Evolutionary conservation across 2,329 filamentous ascomycete species (phyloP), one percentile per base, ranked within the genome.

Genomic region (Pseudocercospora musae): DNA sequence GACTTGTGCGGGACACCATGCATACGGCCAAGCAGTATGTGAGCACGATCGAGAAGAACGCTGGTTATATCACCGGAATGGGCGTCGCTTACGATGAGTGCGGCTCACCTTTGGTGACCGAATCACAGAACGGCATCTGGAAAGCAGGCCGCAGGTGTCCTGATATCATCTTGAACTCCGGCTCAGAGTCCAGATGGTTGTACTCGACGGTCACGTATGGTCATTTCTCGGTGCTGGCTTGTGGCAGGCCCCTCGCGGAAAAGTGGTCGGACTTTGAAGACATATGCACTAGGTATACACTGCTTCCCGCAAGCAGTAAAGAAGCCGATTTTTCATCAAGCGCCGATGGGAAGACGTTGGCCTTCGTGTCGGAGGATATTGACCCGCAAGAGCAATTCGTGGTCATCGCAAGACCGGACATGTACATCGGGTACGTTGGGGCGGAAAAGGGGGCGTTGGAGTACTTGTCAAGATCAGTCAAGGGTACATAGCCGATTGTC

Each of bases 351-450:
- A n/a, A 15, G 18, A 21, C 46, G 6, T 10, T 23, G 29, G 31
- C 42, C 1, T 58, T 44, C 33, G n/a, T 33, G 5, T 58, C 42
- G 44, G 33, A 52, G 13, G 29, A 53, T 7, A 37, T 62, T 13
- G 18, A 15, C 9, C 20, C 42, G n/a, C 44, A 53, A n/a, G 27
- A 48, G 21, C 42, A 25, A 13, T 52, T 52, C 15, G 55, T 58
- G 13, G 44, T 62, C 20, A 33, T 62, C 27, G 44, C 42, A 11
- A 57, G 59, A 21, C 59, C 59, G 52, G 59, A 62, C 25, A 57
- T 62, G 59, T 62, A 62, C 46, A 53, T 62, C 15, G 59, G 59
- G 29, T 62, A 53, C n/a, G 59, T 62, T 11, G 59, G 59, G n/a
- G 3, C 53, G 15, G 59, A 62, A 29, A 46, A 58, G 23, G 27